These are phyloP conservation scores for Microsporum audouinii DNA, from an alignment of 2,329 filamentous ascomycete genomes.

Conservation along the genomic window DNA sequence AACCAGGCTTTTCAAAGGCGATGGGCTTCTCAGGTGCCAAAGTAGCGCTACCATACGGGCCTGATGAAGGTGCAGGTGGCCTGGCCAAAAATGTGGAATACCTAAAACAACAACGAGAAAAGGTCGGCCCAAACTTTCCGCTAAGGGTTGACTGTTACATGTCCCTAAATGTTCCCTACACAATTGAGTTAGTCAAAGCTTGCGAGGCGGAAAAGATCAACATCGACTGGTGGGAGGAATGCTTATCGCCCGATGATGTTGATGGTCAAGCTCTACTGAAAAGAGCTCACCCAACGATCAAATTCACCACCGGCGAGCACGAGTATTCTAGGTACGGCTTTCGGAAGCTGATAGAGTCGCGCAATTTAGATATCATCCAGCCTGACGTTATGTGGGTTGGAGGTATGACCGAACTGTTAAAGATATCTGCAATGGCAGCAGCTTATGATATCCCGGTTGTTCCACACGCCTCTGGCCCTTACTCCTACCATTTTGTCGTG, in stretches of 20 bases:
- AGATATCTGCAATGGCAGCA: conserved; percentile 75
- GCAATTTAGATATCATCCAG: conserved; percentile 87
- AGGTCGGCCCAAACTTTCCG: conserved; percentile 79
- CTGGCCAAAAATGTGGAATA: conserved; percentile 85
- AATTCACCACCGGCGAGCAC: conserved; percentile 93
- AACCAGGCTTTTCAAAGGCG: conserved; percentile 63
- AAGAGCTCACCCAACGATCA: conserved; percentile 75
- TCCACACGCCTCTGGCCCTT: conserved; percentile 85
- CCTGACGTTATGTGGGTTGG: conserved; percentile 98
- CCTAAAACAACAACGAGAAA: conserved; percentile 69
- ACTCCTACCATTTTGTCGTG: conserved; percentile 92
- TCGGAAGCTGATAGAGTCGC: conserved; percentile 82
- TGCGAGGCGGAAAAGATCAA: conserved; percentile 68
- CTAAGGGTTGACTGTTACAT: conserved; percentile 97
- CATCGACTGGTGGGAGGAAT: conserved; percentile 98
- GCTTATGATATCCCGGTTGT: conserved; percentile 93
- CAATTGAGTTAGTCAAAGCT: conserved; percentile 77
- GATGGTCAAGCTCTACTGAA: conserved; percentile 86
- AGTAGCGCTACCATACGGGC: conserved; percentile 78
- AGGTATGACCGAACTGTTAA: conserved; percentile 81
- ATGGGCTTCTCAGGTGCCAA: conserved; percentile 91
- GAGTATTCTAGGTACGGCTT: conserved; percentile 92
- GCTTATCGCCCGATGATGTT: conserved; percentile 78
- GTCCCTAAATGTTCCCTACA: conserved; percentile 86
- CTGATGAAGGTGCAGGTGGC: conserved; percentile 72